A percentile compares a stretch with the other conserved stretches of the same genome.
Evolutionary conservation across 169 alveolate genomes (phyloP).

Genomic region (Theileria annulata): DNA sequence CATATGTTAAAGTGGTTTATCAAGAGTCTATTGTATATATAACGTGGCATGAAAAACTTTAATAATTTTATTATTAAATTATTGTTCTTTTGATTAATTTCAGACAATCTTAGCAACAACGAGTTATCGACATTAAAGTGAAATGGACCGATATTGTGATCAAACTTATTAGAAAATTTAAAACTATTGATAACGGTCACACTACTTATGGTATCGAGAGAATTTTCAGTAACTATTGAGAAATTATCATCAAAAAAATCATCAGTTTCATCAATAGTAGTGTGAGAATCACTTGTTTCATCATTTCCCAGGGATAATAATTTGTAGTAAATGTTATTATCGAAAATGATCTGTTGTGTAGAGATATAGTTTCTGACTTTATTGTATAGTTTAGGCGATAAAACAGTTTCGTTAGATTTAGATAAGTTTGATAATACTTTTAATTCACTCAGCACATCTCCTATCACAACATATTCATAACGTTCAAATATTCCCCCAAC

Average conservation of each 20-base stretch:
- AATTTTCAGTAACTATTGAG: constrained; percentile 37
- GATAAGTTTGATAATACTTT: constrained; percentile 79
- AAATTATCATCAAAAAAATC: constrained; percentile 14
- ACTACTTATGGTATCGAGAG: background rate
- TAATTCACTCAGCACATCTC: constrained; percentile 79
- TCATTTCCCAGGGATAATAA: constrained; percentile 14
- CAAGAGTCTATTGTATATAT: constrained; percentile 69
- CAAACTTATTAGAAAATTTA: background rate
- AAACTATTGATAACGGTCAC: background rate
- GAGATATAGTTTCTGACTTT: constrained; percentile 14
- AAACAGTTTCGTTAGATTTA: constrained; percentile 77
- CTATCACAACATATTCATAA: constrained; percentile 76
- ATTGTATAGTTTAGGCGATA: constrained; percentile 67
- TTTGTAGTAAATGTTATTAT: constrained; percentile 18
- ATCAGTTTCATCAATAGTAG: constrained; percentile 18
- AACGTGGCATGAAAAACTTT: constrained; percentile 75
- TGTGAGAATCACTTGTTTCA: constrained; percentile 39
- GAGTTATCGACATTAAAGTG: background rate
- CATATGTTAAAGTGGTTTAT: constrained; percentile 71
- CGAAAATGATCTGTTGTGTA: background rate
- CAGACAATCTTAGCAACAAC: background rate
- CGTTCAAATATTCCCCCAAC: constrained; percentile 80
- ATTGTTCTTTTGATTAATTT: background rate
- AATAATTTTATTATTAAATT: constrained; percentile 22
- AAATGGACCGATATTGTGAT: background rate